These are phyloP conservation scores for Venustampulla echinocandica DNA, from an alignment of 495 filamentous ascomycete species.

Conservation along the genomic window DNA sequence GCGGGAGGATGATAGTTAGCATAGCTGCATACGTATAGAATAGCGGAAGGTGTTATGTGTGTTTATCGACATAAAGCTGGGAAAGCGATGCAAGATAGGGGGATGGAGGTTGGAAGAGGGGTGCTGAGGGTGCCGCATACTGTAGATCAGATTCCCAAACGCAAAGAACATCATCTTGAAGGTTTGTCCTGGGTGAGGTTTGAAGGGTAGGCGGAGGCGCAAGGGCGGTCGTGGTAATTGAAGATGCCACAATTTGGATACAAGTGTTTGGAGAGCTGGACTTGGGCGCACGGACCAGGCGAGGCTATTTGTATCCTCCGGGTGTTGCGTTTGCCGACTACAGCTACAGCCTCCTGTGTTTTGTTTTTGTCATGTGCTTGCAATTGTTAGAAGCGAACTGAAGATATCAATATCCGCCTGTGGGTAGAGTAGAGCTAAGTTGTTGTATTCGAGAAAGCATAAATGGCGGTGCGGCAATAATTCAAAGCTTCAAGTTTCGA, in stretches of 20 bases:
- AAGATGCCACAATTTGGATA: conserved; percentile 32
- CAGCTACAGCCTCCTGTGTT: too few species aligned
- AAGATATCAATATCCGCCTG: neutral
- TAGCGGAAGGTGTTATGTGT: neutral
- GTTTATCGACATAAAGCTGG: too few species aligned
- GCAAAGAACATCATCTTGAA: conserved; percentile 25
- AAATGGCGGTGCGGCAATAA: neutral
- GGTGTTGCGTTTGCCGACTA: conserved; percentile 1
- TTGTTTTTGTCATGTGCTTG: too few species aligned
- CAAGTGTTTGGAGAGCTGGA: neutral
- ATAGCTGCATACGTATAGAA: conserved; percentile 11
- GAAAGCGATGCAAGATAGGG: too few species aligned
- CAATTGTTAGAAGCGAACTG: too few species aligned
- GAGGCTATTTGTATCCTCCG: conserved; percentile 7
- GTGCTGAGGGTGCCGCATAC: conserved; percentile 12
- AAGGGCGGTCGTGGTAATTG: neutral
- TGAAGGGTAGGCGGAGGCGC: neutral
- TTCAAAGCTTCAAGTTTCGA: conserved; percentile 1
- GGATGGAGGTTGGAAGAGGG: conserved; percentile 6
- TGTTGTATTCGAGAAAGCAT: neutral
- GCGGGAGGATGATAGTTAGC: conserved; percentile 2
- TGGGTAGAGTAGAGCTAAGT: too few species aligned
- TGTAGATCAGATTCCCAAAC: conserved; percentile 24
- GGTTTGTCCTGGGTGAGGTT: neutral
- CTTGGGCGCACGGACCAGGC: conserved; percentile 12